Base-by-base conservation (phyloP, 345 rosid species). In the Hypericum perforatum region DNA sequence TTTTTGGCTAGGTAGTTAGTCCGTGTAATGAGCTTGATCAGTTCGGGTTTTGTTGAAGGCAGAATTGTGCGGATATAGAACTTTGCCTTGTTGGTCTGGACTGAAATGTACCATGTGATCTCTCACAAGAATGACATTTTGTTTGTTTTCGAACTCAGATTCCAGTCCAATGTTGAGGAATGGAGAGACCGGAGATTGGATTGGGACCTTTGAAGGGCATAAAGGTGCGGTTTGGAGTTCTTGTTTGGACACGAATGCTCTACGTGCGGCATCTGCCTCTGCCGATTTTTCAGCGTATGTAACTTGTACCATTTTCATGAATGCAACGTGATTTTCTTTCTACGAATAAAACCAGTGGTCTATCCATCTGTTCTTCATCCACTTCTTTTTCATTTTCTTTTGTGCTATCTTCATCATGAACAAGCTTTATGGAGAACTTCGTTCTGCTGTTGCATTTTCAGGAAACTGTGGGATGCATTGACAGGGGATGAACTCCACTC, bases 121-220 rank as follows among this genome's bases (percentile, higher is more conserved):
- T 36, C 7, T 36, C 12, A 11, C 12, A 41, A n/a, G 29, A 13
- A 53, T 39, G 44, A n/a, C 8, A 6, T 11, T 2, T 41, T 58
- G 6, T 40, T 40, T 52, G 32, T 22, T 51, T 45, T 77, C 61
- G 37, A 58, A 11, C 62, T 53, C 67, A 94, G 99, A 94, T 78
- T 84, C 95, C 49, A 89, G 70, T 47, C 99, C 97, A 29, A 89
- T 94, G 99, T 62, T 94, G 78, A 86, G 99, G 73, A 94, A 94
- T 70, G 99, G 97, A 56, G 99, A 94, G 82, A 94, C 95, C 53
- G 99, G 97, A 56, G 99, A 94, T 44, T 94, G 97, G 99, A 82
- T 94, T 44, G 97, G 97, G 42, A 94, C 99, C 37, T 94, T 94
- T 79, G 92, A 84, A 74, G 99, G 99, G 42, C 97, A 94, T 46